Evolutionary conservation across 108 stramenopile genomes (phyloP).

Genomic region (Skeletonema costatum): DNA sequence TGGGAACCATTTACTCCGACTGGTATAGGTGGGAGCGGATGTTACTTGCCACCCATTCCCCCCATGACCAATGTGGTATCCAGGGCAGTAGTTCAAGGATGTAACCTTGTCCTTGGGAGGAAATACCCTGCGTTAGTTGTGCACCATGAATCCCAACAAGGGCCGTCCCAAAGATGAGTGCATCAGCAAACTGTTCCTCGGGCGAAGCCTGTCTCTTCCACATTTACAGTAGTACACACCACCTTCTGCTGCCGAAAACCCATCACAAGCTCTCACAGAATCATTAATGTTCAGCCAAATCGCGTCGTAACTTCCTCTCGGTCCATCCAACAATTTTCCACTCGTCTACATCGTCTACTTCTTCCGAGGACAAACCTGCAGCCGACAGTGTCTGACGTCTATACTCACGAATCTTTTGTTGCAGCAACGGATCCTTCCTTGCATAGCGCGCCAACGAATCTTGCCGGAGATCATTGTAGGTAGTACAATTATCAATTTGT

Average conservation of each 20-base stretch:
- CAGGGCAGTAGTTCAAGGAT: constrained; percentile 25
- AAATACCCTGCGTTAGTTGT: constrained; percentile 30
- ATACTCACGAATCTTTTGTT: background rate
- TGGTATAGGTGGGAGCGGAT: constrained; percentile 37
- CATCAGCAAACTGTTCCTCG: constrained; percentile 24
- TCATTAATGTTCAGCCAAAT: constrained; percentile 18
- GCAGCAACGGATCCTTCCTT: background rate
- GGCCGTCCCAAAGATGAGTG: constrained; percentile 35
- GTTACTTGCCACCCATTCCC: constrained; percentile 23
- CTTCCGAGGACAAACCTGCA: background rate
- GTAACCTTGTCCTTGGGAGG: constrained; percentile 5
- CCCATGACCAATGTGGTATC: constrained; percentile 1
- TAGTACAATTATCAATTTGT: background rate
- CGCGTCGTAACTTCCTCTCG: constrained; percentile 14
- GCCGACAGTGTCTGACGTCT: background rate
- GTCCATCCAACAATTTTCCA: constrained; percentile 31
- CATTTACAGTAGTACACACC: constrained; percentile 30
- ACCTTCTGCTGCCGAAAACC: constrained; percentile 6
- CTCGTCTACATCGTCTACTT: constrained; percentile 5
- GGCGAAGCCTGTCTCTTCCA: constrained; percentile 21
- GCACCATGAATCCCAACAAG: constrained; percentile 47
- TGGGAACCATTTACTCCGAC: constrained; percentile 46
- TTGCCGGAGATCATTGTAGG: background rate
- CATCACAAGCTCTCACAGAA: background rate
- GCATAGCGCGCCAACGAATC: background rate